phyloP scores from a whole-genome alignment of 495 filamentous ascomycete species.

The Staphylotrichum tortipilum region DNA sequence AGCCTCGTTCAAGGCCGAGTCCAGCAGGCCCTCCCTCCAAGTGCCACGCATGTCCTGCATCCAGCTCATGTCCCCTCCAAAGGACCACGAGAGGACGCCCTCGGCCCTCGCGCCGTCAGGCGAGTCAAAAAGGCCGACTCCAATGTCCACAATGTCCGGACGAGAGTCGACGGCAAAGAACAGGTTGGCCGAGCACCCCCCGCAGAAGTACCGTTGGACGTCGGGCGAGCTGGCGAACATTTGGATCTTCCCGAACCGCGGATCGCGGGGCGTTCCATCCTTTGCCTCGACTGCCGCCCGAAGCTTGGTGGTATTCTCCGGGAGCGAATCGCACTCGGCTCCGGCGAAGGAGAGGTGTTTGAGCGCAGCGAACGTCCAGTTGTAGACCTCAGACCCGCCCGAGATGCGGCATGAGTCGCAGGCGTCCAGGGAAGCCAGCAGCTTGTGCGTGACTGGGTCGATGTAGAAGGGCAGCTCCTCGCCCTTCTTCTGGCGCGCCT shows the following conservation, averaged over 20 bases:
- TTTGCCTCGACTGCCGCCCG: slow-evolving; percentile 11
- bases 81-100: slow-evolving; percentile 21
- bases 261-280: slow-evolving; percentile 13
- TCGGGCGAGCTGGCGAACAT: slow-evolving; percentile 37
- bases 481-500: background rate
- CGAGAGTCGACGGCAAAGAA: slow-evolving; percentile 40
- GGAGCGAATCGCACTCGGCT: slow-evolving; percentile 10
- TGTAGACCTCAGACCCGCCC: slow-evolving; percentile 36
- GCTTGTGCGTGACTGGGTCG: slow-evolving; percentile 32
- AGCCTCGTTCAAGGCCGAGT: slow-evolving; percentile 5
- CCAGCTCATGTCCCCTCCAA: slow-evolving; percentile 10
- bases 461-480: slow-evolving; percentile 32
- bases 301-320: slow-evolving; percentile 15
- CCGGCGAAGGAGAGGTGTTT: slow-evolving; percentile 16
- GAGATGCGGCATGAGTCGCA: slow-evolving; percentile 46
- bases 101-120: slow-evolving; percentile 43
- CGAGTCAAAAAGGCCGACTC: slow-evolving; percentile 40
- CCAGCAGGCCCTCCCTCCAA: slow-evolving; percentile 20
- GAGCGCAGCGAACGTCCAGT: slow-evolving; percentile 34
- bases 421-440: slow-evolving; percentile 33
- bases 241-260: slow-evolving; percentile 39
- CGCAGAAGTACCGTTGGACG: slow-evolving; percentile 45
- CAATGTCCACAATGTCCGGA: slow-evolving; percentile 41
- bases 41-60: slow-evolving; percentile 15
- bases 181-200: slow-evolving; percentile 42